Conservation (phyloP, 75 land plant genomes). For the Isoetes taiwanensis region DNA sequence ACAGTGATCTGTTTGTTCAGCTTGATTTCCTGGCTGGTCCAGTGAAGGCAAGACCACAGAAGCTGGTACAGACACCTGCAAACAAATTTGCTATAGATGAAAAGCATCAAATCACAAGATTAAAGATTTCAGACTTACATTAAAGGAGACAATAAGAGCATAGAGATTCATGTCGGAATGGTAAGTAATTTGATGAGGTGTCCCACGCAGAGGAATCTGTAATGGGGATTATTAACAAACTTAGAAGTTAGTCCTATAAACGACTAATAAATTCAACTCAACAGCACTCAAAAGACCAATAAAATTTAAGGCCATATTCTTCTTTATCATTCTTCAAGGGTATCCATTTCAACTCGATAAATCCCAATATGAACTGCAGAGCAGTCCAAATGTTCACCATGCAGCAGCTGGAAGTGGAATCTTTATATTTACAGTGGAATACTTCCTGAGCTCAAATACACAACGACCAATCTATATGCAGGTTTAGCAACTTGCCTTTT, state of each 20-base stretch:
- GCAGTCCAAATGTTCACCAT: no score
- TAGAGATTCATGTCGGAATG: slow-evolving; percentile 81
- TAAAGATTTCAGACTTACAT: slow-evolving; percentile 34
- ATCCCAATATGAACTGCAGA: no score
- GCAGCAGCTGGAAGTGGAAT: no score
- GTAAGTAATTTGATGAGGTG: slow-evolving; percentile 96
- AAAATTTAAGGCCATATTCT: no score
- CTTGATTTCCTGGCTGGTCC: slow-evolving; percentile 42
- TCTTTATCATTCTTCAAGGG: no score
- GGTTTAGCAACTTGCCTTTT: slow-evolving; percentile 38
- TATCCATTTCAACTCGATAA: no score
- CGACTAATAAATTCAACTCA: neutral
- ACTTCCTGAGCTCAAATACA: neutral
- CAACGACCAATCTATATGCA: neutral
- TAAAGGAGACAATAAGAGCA: slow-evolving; percentile 75
- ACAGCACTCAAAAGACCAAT: no score
- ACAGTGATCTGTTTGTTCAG: no score
- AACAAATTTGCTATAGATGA: slow-evolving; percentile 6
- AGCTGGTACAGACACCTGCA: slow-evolving; percentile 55
- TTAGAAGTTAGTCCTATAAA: neutral
- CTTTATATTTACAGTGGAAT: no score
- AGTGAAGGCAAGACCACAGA: slow-evolving; percentile 56
- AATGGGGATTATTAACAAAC: no score
- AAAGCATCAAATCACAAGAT: no score
- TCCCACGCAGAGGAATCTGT: slow-evolving; percentile 82